Percentiles rank a stretch among this genome's conserved stretches.
phyloP scores from a whole-genome alignment of 805 yeast genomes.

The Lachancea meyersii region DNA sequence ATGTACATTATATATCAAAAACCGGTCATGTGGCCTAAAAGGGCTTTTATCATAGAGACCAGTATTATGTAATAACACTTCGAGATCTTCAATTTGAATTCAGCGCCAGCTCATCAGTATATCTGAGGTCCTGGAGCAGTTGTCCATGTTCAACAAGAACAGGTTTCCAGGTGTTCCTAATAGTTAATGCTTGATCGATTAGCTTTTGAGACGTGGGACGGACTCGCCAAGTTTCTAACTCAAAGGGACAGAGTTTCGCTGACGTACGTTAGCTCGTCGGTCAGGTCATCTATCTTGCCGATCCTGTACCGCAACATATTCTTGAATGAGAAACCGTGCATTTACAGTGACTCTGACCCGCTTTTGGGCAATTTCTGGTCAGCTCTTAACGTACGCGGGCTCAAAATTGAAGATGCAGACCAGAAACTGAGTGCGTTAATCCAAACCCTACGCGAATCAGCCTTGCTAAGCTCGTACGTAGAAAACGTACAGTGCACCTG shows the following conservation, averaged over 20 bases:
- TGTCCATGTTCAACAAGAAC: too few relatives aligned
- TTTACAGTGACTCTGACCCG: constrained; percentile 23
- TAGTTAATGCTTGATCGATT: constrained; percentile 19
- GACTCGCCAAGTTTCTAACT: constrained; percentile 13
- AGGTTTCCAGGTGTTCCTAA: neutral
- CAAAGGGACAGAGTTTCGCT: constrained; percentile 27
- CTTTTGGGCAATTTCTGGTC: constrained; percentile 27
- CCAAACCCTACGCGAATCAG: constrained; percentile 17
- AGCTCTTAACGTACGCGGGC: constrained; percentile 15
- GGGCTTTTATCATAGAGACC: too few relatives aligned
- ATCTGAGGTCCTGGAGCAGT: too few relatives aligned
- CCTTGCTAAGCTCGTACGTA: constrained; percentile 19
- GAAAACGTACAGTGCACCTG: constrained; percentile 27
- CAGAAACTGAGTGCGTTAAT: constrained; percentile 19
- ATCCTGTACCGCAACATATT: constrained; percentile 22
- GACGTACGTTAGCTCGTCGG: constrained; percentile 19
- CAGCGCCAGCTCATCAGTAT: neutral
- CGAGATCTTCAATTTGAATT: neutral
- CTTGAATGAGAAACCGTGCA: constrained; percentile 23
- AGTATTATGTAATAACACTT: neutral
- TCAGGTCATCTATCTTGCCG: constrained; percentile 15
- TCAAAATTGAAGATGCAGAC: constrained; percentile 7
- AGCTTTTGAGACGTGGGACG: constrained; percentile 21
- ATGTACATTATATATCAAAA: neutral
- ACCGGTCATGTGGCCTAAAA: neutral